A percentile compares a stretch with the other conserved stretches of the same genome.
These are phyloP conservation scores for Solanum corneliomulleri DNA, from an alignment of 257 asterid species.

Conservation along the genomic window DNA sequence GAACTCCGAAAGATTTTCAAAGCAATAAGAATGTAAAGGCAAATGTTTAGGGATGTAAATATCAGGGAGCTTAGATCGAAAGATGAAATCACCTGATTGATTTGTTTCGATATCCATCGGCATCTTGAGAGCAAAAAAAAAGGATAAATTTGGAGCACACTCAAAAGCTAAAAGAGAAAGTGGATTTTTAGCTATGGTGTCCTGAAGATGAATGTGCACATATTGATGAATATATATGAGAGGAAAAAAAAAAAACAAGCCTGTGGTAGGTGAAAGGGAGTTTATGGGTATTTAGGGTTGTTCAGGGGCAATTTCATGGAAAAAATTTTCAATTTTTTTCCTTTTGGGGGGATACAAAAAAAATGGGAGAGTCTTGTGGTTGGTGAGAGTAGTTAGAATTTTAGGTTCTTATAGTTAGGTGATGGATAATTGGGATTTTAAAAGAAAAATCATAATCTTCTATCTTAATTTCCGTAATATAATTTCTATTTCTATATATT, in stretches of 20 bases:
- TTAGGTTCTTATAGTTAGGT: slow-evolving; percentile 27
- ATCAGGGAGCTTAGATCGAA: slow-evolving; percentile 73
- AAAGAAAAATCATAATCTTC: background rate
- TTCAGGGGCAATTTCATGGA: slow-evolving; percentile 23
- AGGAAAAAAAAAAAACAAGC: background rate
- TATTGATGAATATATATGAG: slow-evolving; percentile 25
- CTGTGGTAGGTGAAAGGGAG: slow-evolving; percentile 25
- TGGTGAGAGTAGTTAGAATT: slow-evolving; percentile 32
- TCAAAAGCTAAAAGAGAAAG: background rate
- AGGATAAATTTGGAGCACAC: background rate
- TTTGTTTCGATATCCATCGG: slow-evolving; percentile 24
- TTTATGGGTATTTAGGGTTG: slow-evolving; percentile 29
- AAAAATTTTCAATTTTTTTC: background rate
- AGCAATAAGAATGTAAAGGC: slow-evolving; percentile 66
- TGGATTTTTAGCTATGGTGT: background rate
- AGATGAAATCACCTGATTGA: slow-evolving; percentile 33
- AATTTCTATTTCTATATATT: too few relatives aligned
- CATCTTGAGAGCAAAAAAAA: background rate
- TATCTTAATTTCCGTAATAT: too few relatives aligned
- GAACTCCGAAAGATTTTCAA: slow-evolving; percentile 39
- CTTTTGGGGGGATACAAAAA: background rate
- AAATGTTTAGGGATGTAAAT: slow-evolving; percentile 66
- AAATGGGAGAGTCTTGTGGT: slow-evolving; percentile 23
- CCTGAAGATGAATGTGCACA: slow-evolving; percentile 13
- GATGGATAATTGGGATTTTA: background rate